phyloP scores from a whole-genome alignment of 495 filamentous ascomycete species.

The Penicilliopsis zonata region DNA sequence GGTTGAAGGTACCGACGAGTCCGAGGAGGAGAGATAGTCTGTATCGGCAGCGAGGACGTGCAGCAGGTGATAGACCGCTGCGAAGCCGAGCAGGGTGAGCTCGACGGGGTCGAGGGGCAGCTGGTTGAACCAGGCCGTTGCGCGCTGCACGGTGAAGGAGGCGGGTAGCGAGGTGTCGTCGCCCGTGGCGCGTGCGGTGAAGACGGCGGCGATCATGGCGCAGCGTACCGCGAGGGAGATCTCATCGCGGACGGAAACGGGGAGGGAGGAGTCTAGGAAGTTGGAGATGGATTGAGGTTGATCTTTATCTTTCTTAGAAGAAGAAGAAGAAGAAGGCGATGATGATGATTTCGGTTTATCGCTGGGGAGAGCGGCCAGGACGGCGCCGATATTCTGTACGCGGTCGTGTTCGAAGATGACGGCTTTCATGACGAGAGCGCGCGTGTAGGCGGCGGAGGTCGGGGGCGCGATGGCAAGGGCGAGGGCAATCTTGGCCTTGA shows the following conservation, averaged over 20 bases:
- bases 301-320: too few relatives aligned
- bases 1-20: conserved; percentile 20
- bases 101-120: conserved; percentile 34
- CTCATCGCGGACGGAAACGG: conserved; percentile 45
- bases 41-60: conserved; percentile 41
- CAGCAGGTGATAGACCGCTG: conserved; percentile 62
- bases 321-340: too few relatives aligned
- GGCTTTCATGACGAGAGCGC: conserved; percentile 61
- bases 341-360: too few relatives aligned
- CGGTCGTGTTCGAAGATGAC: conserved; percentile 34
- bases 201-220: conserved; percentile 66
- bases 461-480: conserved; percentile 69
- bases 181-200: conserved; percentile 28
- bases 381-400: conserved; percentile 32
- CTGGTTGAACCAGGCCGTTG: conserved; percentile 32
- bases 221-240: conserved; percentile 63
- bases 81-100: conserved; percentile 65
- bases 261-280: conserved; percentile 35
- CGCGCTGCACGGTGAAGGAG: conserved; percentile 30
- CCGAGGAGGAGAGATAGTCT: conserved; percentile 30
- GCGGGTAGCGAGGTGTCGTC: conserved; percentile 23
- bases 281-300: conserved; percentile 19
- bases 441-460: conserved; percentile 60
- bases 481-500: conserved; percentile 49
- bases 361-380: conserved; percentile 36